Base-by-base conservation (phyloP, 2,329 filamentous ascomycete species). In the Geosmithia flava region DNA sequence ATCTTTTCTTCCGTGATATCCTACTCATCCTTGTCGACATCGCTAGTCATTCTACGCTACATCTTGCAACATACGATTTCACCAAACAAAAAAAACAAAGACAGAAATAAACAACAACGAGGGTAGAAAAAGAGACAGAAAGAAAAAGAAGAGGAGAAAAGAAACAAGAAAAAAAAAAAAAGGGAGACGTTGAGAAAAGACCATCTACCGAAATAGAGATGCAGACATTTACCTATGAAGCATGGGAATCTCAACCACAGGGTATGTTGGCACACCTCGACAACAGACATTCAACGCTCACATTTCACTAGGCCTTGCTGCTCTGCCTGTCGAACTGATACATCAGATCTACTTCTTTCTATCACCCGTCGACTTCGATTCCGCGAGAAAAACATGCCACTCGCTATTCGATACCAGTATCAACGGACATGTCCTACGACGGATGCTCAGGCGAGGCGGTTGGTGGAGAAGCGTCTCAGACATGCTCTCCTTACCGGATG, bases 351-450 rank as follows among this genome's bases (percentile, higher is more conserved):
- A 63, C 50, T 43, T 40, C 13, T 51, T 58, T 7, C 58, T 70
- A 5, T 44, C 51, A 3, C 67, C 66, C 1, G 44, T 49, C 10
- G 66, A 70, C 53, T 84, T 82, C 58, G 74, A 85, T 54, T 68
- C 75, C 48, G 78, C 79, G 16, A 70, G 80, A 17, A 73, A 76
- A 52, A 72, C 72, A 17, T 85, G 79, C 55, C 71, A 72, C 44
- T 60, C 62, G 37, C 85, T 78, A 81, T 78, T 81, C 65, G 60
- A 70, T 39, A 71, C 70, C 20, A 76, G 78, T 46, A 58, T 83
- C n/a, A 64, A 80, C 46, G 60, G 62, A 42, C 61, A 55, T 2
- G 53, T 84, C 2, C 62, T 83, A 11, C 59, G 63, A 23, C 55
- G 55, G 2, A 80, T 81, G 74, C 56, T 83, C 43, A 69, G 67